Conservation (phyloP, 179 eudicot species). For the Silene vulgaris region DNA sequence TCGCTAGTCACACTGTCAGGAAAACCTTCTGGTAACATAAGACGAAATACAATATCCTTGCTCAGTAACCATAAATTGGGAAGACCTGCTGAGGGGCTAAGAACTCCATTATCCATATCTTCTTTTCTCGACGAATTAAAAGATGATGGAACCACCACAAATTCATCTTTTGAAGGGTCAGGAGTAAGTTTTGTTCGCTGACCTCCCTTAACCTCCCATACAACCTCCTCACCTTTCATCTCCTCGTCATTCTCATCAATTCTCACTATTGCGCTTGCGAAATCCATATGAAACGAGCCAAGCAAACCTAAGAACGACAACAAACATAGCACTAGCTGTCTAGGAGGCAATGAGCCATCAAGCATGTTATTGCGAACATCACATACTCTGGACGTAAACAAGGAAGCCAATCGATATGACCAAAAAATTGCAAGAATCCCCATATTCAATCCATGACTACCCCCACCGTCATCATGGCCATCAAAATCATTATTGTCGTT, state of each 20-base stretch:
- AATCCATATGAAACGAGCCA: slow-evolving; percentile 28
- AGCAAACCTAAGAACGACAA: slow-evolving; percentile 32
- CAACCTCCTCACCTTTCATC: slow-evolving; percentile 31
- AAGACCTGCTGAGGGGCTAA: slow-evolving; percentile 24
- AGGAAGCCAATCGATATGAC: slow-evolving; percentile 24
- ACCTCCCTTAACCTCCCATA: slow-evolving; percentile 74
- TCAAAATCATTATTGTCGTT: slow-evolving; percentile 27
- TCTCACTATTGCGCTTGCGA: slow-evolving; percentile 34
- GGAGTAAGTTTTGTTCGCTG: slow-evolving; percentile 52
- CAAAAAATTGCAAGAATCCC: slow-evolving; percentile 23
- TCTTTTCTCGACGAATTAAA: slow-evolving; percentile 20
- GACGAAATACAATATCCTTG: slow-evolving; percentile 41
- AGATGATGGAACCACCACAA: slow-evolving; percentile 41
- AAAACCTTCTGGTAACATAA: slow-evolving; percentile 91
- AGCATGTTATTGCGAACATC: slow-evolving; percentile 15
- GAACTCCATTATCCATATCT: slow-evolving; percentile 22
- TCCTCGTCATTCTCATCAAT: slow-evolving; percentile 20
- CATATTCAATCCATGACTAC: slow-evolving; percentile 21
- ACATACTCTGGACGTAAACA: slow-evolving; percentile 19
- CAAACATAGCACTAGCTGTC: slow-evolving; percentile 28
- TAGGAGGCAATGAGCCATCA: slow-evolving; percentile 15
- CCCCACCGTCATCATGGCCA: slow-evolving; percentile 27
- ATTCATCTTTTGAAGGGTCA: slow-evolving; percentile 56
- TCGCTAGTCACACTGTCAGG: slow-evolving; percentile 89
- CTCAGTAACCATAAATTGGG: slow-evolving; percentile 51